Evolutionary conservation across 129 eudicot genomes (phyloP).

Genomic region (Chrysanthemum lavandulifolium): DNA sequence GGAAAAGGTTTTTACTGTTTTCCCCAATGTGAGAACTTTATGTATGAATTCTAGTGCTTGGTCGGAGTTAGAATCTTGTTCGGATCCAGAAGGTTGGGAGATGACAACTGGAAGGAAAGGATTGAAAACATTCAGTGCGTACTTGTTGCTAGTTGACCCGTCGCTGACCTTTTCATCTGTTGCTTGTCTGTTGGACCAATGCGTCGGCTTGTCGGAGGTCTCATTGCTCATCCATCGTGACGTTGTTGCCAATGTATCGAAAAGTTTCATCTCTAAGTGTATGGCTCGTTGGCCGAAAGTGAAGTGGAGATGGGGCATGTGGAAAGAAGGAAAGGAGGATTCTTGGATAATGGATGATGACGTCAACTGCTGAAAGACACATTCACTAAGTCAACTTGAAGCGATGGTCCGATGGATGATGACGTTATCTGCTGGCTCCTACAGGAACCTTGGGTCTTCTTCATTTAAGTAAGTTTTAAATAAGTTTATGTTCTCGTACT

Average conservation of each 20-base stretch:
- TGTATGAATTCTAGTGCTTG: slow-evolving; percentile 30
- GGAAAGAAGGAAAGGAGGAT: slow-evolving; percentile 60
- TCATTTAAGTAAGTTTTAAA: background rate
- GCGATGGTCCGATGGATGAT: background rate
- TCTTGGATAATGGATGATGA: slow-evolving; percentile 39
- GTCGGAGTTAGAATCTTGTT: slow-evolving; percentile 46
- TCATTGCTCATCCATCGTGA: slow-evolving; percentile 48
- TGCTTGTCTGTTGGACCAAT: slow-evolving; percentile 41
- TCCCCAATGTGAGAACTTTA: slow-evolving; percentile 43
- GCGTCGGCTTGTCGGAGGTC: slow-evolving; percentile 39
- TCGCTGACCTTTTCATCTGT: slow-evolving; percentile 43
- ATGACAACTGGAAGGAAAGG: slow-evolving; percentile 35
- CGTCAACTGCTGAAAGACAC: background rate
- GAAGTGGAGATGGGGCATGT: slow-evolving; percentile 68
- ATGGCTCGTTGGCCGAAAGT: slow-evolving; percentile 39
- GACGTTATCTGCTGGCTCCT: background rate
- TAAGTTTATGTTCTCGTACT: background rate
- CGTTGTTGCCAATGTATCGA: slow-evolving; percentile 44
- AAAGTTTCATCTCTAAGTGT: slow-evolving; percentile 46
- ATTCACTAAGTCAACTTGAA: background rate
- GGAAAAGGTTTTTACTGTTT: slow-evolving; percentile 30
- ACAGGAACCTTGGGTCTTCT: no score
- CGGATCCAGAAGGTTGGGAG: slow-evolving; percentile 28
- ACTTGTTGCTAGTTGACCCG: slow-evolving; percentile 45
- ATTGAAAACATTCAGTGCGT: slow-evolving; percentile 41